Percentiles rank a stretch among this genome's conserved stretches.
Evolutionary conservation across 106 monocot species (phyloP).

Genomic region (Allium cepa): DNA sequence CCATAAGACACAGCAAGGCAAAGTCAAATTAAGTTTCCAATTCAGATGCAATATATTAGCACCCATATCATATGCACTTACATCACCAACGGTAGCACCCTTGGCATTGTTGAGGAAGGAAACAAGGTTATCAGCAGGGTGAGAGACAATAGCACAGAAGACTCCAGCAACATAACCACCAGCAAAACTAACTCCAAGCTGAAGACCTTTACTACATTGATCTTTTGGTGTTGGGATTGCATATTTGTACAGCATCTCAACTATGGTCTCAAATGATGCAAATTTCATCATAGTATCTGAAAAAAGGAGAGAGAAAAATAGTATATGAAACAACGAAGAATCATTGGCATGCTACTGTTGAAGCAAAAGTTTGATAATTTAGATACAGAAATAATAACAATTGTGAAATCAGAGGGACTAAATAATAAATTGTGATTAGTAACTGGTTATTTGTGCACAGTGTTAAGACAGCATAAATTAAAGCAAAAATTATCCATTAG

Average conservation of each 20-base stretch:
- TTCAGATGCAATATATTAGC: background rate
- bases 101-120: conserved; percentile 82
- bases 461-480: too few species aligned
- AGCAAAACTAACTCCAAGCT: conserved; percentile 70
- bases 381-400: background rate
- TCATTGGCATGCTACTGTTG: background rate
- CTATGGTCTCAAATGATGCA: conserved; percentile 75
- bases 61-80: conserved; percentile 12
- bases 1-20: background rate
- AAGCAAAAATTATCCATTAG: too few species aligned
- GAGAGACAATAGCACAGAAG: conserved; percentile 64
- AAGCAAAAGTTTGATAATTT: background rate
- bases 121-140: conserved; percentile 77
- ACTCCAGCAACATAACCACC: conserved; percentile 80
- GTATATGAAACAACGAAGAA: background rate
- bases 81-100: conserved; percentile 69
- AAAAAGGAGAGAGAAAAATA: conserved; percentile 1
- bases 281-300: conserved; percentile 92
- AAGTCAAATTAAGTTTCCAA: background rate
- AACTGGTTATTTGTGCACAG: too few species aligned
- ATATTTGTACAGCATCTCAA: conserved; percentile 68
- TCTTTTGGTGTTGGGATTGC: conserved; percentile 66
- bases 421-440: background rate
- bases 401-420: background rate
- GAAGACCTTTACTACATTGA: conserved; percentile 62